Percentiles rank a stretch among this genome's conserved stretches.
Evolutionary conservation across 805 yeast species (phyloP).

Genomic region (Myxozyma neglecta): DNA sequence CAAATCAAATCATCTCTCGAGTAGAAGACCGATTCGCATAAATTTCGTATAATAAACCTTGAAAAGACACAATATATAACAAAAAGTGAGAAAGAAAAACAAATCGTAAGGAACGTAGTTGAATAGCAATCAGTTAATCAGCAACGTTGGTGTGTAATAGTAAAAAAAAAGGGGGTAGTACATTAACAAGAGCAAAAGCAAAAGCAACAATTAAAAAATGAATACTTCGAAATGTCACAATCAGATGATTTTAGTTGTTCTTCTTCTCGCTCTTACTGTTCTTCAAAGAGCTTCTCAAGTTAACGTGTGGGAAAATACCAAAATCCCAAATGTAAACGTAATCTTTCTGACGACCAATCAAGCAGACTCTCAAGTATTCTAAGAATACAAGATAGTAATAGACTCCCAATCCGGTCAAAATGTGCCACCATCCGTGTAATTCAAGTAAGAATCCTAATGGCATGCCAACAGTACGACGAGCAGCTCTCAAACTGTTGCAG

Average conservation of each 20-base stretch:
- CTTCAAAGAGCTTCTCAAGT: slow-evolving; percentile 29
- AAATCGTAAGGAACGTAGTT: too few relatives aligned
- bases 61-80: too few relatives aligned
- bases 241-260: slow-evolving; percentile 2
- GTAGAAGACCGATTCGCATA: too few relatives aligned
- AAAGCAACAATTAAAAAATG: not conserved
- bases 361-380: slow-evolving; percentile 69
- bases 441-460: slow-evolving; percentile 86
- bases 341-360: slow-evolving; percentile 55
- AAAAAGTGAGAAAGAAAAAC: too few relatives aligned
- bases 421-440: slow-evolving; percentile 98
- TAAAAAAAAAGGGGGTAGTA: not conserved
- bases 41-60: too few relatives aligned
- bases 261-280: slow-evolving; percentile 5
- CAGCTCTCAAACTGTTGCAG: slow-evolving; percentile 57
- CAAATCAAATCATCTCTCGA: not conserved
- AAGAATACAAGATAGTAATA: slow-evolving; percentile 79
- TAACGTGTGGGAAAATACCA: slow-evolving; percentile 53
- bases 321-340: slow-evolving; percentile 61
- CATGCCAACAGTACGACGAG: slow-evolving; percentile 68
- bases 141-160: too few relatives aligned
- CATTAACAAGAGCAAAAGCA: not conserved
- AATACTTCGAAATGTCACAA: not conserved
- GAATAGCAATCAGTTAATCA: too few relatives aligned
- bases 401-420: slow-evolving; percentile 68